These are phyloP conservation scores for Camellia oleifera DNA, from an alignment of 179 eudicot species.

Conservation along the genomic window DNA sequence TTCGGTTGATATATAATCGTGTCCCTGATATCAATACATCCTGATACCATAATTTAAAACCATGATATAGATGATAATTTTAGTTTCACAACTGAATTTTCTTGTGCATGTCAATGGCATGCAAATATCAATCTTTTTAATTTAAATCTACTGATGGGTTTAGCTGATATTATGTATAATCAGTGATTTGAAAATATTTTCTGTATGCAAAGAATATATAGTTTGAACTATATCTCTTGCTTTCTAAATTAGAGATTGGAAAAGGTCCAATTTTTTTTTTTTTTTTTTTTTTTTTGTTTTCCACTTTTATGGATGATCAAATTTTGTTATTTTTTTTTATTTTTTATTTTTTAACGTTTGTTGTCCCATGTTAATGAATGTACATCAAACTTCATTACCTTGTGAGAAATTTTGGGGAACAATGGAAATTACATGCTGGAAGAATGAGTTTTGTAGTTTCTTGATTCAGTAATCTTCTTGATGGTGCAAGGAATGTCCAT, in stretches of 20 bases:
- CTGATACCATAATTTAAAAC: no score
- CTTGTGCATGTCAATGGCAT: neutral
- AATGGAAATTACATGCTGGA: neutral
- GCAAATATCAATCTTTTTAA: slow-evolving; percentile 2
- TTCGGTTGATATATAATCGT: no score
- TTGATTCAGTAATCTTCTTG: neutral
- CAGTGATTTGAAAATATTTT: neutral
- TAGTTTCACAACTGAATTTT: slow-evolving; percentile 6
- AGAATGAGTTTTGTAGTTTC: neutral
- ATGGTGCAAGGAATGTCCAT: neutral
- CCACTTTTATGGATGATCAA: neutral
- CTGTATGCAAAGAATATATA: neutral
- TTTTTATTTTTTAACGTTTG: neutral
- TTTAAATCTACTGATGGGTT: neutral
- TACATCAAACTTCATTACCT: neutral
- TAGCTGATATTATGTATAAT: neutral
- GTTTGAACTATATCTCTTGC: neutral
- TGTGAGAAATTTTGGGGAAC: neutral
- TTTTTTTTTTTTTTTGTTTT: no score
- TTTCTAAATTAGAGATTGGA: neutral
- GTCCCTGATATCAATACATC: no score
- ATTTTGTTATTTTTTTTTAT: neutral
- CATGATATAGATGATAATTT: neutral
- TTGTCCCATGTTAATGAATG: neutral
- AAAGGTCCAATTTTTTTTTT: neutral